Percentiles rank a stretch among this genome's conserved stretches.
phyloP scores from a whole-genome alignment of 257 asterid genomes.

The Lycium ferocissimum region DNA sequence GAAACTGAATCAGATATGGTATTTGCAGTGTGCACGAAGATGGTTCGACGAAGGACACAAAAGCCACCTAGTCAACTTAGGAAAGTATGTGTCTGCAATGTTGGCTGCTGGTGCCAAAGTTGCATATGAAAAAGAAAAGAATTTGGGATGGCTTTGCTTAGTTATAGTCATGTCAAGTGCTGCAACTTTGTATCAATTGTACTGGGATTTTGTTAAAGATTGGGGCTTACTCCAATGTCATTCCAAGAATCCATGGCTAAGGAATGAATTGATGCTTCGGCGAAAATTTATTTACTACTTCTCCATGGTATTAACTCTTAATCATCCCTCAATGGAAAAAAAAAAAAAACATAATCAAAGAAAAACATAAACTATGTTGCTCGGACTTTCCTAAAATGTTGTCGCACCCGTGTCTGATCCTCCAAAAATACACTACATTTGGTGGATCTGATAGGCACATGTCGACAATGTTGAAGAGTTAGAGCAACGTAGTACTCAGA shows the following conservation, averaged over 20 bases:
- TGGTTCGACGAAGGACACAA: slow-evolving; percentile 96
- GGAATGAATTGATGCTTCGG: slow-evolving; percentile 79
- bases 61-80: slow-evolving; percentile 79
- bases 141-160: slow-evolving; percentile 74
- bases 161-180: slow-evolving; percentile 68
- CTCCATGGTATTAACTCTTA: slow-evolving; percentile 68
- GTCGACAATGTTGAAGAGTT: background rate
- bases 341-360: no score
- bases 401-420: background rate
- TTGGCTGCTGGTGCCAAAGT: slow-evolving; percentile 95
- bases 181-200: slow-evolving; percentile 85
- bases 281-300: slow-evolving; percentile 70
- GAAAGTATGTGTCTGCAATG: slow-evolving; percentile 96
- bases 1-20: background rate
- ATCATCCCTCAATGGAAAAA: background rate
- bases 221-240: slow-evolving; percentile 87
- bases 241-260: slow-evolving; percentile 94
- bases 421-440: background rate
- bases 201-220: slow-evolving; percentile 95
- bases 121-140: slow-evolving; percentile 82
- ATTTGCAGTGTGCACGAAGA: slow-evolving; percentile 82
- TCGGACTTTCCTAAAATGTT: background rate
- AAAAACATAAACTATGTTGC: background rate
- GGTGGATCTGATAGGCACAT: background rate
- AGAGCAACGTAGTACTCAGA: background rate